A percentile compares a stretch with the other conserved stretches of the same genome.
Conservation (phyloP, 768 basidiomycete genomes). For the Coprinellus micaceus region DNA sequence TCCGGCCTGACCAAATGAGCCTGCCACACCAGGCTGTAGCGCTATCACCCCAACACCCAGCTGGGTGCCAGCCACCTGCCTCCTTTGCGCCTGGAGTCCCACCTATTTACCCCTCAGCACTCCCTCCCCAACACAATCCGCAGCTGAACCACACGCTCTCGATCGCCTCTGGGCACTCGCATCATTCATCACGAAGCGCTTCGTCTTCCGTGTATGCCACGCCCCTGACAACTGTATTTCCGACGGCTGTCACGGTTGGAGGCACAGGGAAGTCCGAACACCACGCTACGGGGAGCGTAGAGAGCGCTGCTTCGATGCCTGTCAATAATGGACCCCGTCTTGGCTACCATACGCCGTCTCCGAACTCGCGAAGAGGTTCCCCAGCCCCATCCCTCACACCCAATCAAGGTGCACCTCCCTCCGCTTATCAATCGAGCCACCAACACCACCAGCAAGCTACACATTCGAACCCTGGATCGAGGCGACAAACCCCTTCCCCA, state of each 20-base stretch:
- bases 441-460: neutral
- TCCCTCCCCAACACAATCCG: neutral
- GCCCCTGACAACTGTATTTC: neutral
- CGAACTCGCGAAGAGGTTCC: neutral
- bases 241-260: neutral
- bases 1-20: neutral
- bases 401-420: neutral
- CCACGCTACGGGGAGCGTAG: neutral
- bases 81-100: neutral
- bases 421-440: neutral
- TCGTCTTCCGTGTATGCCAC: constrained; percentile 9
- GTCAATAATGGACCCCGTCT: neutral
- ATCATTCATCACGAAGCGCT: neutral
- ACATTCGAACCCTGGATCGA: neutral
- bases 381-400: neutral
- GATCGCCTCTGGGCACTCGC: neutral
- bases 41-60: neutral
- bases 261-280: neutral
- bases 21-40: neutral
- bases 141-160: neutral
- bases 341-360: neutral
- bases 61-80: neutral
- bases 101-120: neutral
- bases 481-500: neutral
- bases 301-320: neutral